Evolutionary conservation across 345 rosid species (phyloP), one percentile per base, ranked within the genome.

Genomic region (Eucalyptus victrix): DNA sequence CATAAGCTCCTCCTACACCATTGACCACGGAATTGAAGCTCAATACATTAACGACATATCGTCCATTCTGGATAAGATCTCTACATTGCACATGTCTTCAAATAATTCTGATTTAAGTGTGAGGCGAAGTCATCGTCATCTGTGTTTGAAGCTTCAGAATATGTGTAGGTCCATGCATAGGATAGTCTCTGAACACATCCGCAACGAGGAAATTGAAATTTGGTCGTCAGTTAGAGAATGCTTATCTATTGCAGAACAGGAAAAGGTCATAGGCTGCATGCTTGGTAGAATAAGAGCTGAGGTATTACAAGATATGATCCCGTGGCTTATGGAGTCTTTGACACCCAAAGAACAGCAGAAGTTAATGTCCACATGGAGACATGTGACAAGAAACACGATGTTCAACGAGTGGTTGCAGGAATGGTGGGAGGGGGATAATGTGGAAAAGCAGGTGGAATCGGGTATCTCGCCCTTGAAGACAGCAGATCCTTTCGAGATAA

Each of bases 351-450:
- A 97, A 89, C 96, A 94, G 86, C 92, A 89, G 80, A 88, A 87
- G 7, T 88, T 93, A 90, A 94, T 94, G 98, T 94, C 94, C 54
- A 91, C 94, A 50, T 95, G 94, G 98, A 91, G 91, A 65, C 93
- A 90, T 80, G 94, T 96, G 86, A 92, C 99, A 12, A 97, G 93
- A 90, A 93, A 94, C 89, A 97, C 98, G 49, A 96, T 93, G 96
- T 97, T 97, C 91, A 93, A 90, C 6, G 96, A 96, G 88, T 97
- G 99, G 99, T 88, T 97, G 89, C 90, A 90, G 90, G 98, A 97
- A 92, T 96, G 98, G 98, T 95, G 95, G 94, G 95, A 94, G 56
- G 95, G 95, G n/a, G 88, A 94, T 88, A 76, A 86, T 53, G 85
- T 86, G 69, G 88, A 90, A 53, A 93, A 88, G 86, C 92, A 89